These are phyloP conservation scores for Suillus cothurnatus DNA, from an alignment of 768 basidiomycete species.

Conservation along the genomic window DNA sequence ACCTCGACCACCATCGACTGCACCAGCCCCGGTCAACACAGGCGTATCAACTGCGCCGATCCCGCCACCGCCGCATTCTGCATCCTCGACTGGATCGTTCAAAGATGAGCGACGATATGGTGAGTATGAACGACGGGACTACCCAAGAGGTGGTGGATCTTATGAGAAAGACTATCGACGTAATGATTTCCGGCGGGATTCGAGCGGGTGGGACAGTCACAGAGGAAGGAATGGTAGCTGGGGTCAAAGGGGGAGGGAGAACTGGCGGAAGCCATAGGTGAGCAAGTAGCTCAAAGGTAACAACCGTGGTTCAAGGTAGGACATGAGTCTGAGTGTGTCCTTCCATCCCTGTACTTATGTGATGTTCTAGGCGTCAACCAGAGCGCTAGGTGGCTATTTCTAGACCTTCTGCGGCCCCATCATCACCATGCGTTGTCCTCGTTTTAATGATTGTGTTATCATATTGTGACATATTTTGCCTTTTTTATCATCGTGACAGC, in stretches of 20 bases:
- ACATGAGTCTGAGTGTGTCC: neutral
- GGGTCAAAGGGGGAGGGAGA: constrained; percentile 11
- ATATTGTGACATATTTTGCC: neutral
- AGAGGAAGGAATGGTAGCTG: constrained; percentile 13
- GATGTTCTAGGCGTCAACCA: neutral
- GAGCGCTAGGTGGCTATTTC: neutral
- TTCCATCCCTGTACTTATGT: neutral
- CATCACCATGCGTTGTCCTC: neutral
- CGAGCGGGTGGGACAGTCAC: constrained; percentile 13
- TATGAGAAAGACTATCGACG: constrained; percentile 18
- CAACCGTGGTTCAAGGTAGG: neutral
- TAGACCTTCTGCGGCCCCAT: neutral
- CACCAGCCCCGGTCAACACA: neutral
- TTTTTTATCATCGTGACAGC: constrained; percentile 1
- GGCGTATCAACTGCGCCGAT: constrained; percentile 14
- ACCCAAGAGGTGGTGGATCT: constrained; percentile 10
- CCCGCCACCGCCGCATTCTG: constrained; percentile 19
- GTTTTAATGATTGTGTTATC: neutral
- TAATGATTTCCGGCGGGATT: constrained; percentile 22
- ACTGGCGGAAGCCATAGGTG: neutral
- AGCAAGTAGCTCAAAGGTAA: neutral
- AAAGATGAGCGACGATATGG: constrained; percentile 21
- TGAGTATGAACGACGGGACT: constrained; percentile 8
- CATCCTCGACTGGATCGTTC: constrained; percentile 16
- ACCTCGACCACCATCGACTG: neutral